Percentiles rank a stretch among this genome's conserved stretches.
phyloP scores from a whole-genome alignment of 257 asterid genomes.

The Mentha longifolia region DNA sequence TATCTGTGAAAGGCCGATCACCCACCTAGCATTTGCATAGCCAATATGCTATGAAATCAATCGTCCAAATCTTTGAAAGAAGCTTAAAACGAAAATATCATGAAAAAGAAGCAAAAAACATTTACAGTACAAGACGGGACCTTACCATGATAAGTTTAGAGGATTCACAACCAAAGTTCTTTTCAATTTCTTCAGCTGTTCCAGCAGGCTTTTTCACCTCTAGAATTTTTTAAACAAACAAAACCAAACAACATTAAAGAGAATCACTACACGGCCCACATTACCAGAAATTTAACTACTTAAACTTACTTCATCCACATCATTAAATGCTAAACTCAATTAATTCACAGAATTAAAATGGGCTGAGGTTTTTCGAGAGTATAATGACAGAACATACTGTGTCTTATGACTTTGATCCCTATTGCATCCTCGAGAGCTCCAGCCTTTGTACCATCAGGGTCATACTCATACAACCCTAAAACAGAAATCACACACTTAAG shows the following conservation, averaged over 20 bases:
- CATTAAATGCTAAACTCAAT: constrained; percentile 9
- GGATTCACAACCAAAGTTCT: constrained; percentile 79
- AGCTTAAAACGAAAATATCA: background rate
- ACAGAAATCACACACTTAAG: constrained; percentile 14
- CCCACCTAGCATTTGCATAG: constrained; percentile 70
- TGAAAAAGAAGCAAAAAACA: constrained; percentile 1
- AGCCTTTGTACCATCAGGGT: constrained; percentile 82
- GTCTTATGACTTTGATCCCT: constrained; percentile 84
- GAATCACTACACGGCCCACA: constrained; percentile 16
- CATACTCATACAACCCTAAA: constrained; percentile 84
- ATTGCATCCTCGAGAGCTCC: constrained; percentile 74
- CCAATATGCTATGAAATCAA: constrained; percentile 24
- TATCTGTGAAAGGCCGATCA: constrained; percentile 95
- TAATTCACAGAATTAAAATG: background rate
- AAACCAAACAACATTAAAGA: constrained; percentile 29
- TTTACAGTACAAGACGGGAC: constrained; percentile 13
- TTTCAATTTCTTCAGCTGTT: constrained; percentile 88
- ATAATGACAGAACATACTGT: constrained; percentile 53
- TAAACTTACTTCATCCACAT: background rate
- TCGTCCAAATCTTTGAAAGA: background rate
- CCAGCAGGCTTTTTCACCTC: constrained; percentile 94
- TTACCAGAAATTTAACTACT: background rate
- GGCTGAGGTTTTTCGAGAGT: background rate
- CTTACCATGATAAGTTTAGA: constrained; percentile 81
- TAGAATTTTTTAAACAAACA: constrained; percentile 36